These are phyloP conservation scores for Sporothrix protearum DNA, from an alignment of 2,329 filamentous ascomycete genomes.

Conservation along the genomic window DNA sequence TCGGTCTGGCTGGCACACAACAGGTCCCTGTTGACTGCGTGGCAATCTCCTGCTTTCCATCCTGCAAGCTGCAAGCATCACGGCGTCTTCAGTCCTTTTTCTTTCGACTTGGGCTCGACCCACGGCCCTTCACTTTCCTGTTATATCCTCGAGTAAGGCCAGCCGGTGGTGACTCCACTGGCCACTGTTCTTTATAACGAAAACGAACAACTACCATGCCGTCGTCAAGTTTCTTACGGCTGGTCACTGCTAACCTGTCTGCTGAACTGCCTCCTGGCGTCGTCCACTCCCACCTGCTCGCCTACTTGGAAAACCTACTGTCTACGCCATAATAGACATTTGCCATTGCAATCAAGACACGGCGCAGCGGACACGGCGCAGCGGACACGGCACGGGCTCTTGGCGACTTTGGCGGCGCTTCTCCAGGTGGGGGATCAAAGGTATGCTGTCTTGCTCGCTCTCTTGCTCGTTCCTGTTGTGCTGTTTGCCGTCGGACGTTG, in stretches of 20 bases:
- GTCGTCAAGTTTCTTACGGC: not conserved
- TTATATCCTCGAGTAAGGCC: not conserved
- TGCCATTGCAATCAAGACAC: not conserved
- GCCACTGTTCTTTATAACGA: no score
- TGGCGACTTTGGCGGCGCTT: not conserved
- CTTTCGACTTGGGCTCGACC: no score
- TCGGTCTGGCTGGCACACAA: no score
- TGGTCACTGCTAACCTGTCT: not conserved
- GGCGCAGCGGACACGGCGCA: not conserved
- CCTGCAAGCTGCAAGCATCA: no score
- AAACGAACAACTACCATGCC: not conserved
- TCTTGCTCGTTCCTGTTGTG: no score
- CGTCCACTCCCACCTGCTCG: not conserved
- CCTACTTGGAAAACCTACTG: not conserved
- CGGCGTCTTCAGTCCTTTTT: no score
- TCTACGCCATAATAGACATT: not conserved
- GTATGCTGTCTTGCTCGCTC: no score
- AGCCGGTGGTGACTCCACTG: not conserved
- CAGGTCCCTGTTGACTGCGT: no score
- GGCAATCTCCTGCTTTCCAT: no score
- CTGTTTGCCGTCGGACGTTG: no score
- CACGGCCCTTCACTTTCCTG: no score
- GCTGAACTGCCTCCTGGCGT: not conserved
- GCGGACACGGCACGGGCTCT: slow-evolving; percentile 9
- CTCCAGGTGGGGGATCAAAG: not conserved